Evolutionary conservation across 257 asterid genomes (phyloP).

Genomic region (Echium plantagineum): DNA sequence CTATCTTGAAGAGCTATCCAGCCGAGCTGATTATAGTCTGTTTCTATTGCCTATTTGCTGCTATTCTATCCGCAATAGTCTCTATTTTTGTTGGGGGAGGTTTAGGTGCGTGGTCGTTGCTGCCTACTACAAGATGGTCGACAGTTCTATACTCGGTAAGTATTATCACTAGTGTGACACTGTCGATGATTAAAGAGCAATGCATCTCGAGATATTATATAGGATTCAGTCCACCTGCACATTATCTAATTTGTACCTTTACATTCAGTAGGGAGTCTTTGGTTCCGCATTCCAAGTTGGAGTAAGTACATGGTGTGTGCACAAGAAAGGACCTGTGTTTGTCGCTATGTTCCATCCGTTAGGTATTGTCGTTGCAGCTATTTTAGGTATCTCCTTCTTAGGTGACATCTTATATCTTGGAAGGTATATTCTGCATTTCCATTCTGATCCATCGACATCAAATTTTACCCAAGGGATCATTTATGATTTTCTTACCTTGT

Average conservation of each 20-base stretch:
- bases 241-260: background rate
- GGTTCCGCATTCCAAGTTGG: slow-evolving; percentile 91
- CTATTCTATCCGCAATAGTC: slow-evolving; percentile 49
- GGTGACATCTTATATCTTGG: slow-evolving; percentile 67
- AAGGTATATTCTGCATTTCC: slow-evolving; percentile 25
- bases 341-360: slow-evolving; percentile 79
- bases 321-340: slow-evolving; percentile 62
- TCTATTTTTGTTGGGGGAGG: slow-evolving; percentile 51
- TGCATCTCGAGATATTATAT: background rate
- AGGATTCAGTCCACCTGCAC: too few relatives aligned
- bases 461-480: background rate
- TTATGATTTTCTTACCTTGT: background rate
- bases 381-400: slow-evolving; percentile 42
- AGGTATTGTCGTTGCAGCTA: slow-evolving; percentile 58
- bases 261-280: slow-evolving; percentile 41
- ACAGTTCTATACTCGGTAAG: slow-evolving; percentile 78
- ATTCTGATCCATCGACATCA: background rate
- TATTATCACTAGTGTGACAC: background rate
- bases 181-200: background rate
- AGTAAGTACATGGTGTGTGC: slow-evolving; percentile 60
- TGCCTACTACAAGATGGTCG: slow-evolving; percentile 49
- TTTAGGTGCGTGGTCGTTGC: slow-evolving; percentile 60
- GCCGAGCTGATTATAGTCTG: slow-evolving; percentile 80
- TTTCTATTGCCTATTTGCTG: slow-evolving; percentile 84
- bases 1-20: slow-evolving; percentile 49